These are phyloP conservation scores for Pleurotus cornucopiae DNA, from an alignment of 768 basidiomycete genomes.

Conservation along the genomic window DNA sequence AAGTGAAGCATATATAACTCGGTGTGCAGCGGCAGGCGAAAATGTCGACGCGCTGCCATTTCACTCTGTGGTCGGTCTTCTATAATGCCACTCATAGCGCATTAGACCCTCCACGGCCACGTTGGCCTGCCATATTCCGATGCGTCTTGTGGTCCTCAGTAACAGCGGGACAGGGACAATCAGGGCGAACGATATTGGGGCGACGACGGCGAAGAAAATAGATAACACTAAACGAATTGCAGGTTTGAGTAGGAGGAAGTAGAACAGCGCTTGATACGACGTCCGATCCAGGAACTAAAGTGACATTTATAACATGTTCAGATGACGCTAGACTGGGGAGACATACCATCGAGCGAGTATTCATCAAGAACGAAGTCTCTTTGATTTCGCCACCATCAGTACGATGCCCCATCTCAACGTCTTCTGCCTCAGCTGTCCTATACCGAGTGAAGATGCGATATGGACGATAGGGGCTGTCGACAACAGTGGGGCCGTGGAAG, in stretches of 20 bases:
- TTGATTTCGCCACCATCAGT: slow-evolving; percentile 27
- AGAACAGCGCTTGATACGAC: slow-evolving; percentile 81
- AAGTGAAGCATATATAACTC: too few species aligned
- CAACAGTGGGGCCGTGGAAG: slow-evolving; percentile 65
- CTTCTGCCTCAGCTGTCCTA: slow-evolving; percentile 34
- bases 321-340: not conserved
- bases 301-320: not conserved
- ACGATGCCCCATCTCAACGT: slow-evolving; percentile 43
- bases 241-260: slow-evolving; percentile 84
- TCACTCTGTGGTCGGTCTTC: too few species aligned
- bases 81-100: slow-evolving; percentile 1
- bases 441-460: slow-evolving; percentile 68
- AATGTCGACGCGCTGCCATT: too few species aligned
- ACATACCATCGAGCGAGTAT: slow-evolving; percentile 72
- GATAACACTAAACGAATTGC: slow-evolving; percentile 66
- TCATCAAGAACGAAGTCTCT: slow-evolving; percentile 75
- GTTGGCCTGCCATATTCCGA: slow-evolving; percentile 81
- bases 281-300: slow-evolving; percentile 71
- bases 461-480: slow-evolving; percentile 49
- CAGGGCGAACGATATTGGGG: slow-evolving; percentile 52
- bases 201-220: slow-evolving; percentile 46
- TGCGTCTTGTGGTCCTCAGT: slow-evolving; percentile 53
- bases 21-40: too few species aligned
- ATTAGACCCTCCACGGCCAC: slow-evolving; percentile 70
- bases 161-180: slow-evolving; percentile 64